Base-by-base conservation (phyloP, 2,329 filamentous ascomycete species). In the Diplocarpon rosae region DNA sequence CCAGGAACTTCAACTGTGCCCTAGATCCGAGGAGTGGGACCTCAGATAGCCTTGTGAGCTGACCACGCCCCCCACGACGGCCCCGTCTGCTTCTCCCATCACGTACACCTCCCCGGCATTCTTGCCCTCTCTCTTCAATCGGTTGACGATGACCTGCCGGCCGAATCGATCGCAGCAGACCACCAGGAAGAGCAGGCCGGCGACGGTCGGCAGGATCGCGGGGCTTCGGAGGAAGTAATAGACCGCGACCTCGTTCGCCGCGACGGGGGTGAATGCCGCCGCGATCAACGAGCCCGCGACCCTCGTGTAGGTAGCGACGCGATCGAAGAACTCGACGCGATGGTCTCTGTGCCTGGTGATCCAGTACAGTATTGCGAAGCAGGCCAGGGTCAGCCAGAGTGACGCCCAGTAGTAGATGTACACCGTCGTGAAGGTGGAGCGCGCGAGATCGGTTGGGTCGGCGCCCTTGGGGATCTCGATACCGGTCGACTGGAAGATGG, bases 331-430 rank as follows among this genome's bases (percentile, higher is more conserved):
- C 4, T 12, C 30, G 30, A 14, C 30, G 11, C 30, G 30, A 9
- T 32, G 30, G 30, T 32, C 30, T 9, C 10, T 12, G 30, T 32
- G 30, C 30, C 45, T 34, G 17, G 42, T 37, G 24, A 47, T 43
- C 29, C 36, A 47, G 27, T 43, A 39, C 28, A 47, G 42, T 1
- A 47, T 13, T 12, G 34, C 13, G 7, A 47, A 27, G 39, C 42
- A 39, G 12, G 42, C 5, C 31, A 47, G 32, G 6, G 40, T 38
- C 10, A 47, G 15, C 15, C 29, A 29, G 11, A 47, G 17, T 2
- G 45, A 43, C 13, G 14, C 35, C 39, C 39, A 47, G 5, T 43
- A 37, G 16, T 47, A 47, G 28, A 36, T 20, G 40, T 29, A 47
- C 13, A 40, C 42, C 9, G 40, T 43, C 13, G 15, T 16, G 30